A percentile compares a stretch with the other conserved stretches of the same genome.
These are phyloP conservation scores for Saitoella complicata DNA, from an alignment of 805 yeast species.

Conservation along the genomic window DNA sequence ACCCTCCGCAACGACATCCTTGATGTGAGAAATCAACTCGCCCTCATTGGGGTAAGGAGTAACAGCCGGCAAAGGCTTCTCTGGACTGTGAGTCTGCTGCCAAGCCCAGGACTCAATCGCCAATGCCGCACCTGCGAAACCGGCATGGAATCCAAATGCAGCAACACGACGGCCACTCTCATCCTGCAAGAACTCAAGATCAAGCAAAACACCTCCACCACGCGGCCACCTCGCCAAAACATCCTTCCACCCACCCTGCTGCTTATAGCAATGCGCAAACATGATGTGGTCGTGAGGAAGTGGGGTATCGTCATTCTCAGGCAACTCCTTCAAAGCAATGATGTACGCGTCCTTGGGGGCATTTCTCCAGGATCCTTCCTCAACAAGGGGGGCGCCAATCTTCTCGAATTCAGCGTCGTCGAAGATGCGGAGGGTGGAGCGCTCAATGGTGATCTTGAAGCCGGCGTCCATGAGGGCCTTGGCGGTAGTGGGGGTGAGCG, in stretches of 20 bases:
- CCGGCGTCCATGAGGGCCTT: constrained; percentile 74
- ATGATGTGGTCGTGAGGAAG: constrained; percentile 91
- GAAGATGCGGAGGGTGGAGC: constrained; percentile 71
- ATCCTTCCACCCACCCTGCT: constrained; percentile 94
- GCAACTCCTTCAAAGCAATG: constrained; percentile 87
- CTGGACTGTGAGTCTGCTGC: constrained; percentile 43
- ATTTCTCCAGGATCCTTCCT: constrained; percentile 79
- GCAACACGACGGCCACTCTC: constrained; percentile 97
- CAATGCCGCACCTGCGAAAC: constrained; percentile 97
- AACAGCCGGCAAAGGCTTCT: constrained; percentile 61
- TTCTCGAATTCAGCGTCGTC: constrained; percentile 51
- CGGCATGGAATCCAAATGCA: constrained; percentile 97
- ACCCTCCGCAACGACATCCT: constrained; percentile 14
- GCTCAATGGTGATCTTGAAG: constrained; percentile 76
- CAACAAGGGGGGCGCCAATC: constrained; percentile 34
- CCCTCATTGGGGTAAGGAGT: constrained; percentile 69
- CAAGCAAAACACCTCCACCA: constrained; percentile 84
- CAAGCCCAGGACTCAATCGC: constrained; percentile 91
- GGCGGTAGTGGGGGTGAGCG: constrained; percentile 82
- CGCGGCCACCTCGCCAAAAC: constrained; percentile 77
- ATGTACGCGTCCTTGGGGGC: constrained; percentile 88
- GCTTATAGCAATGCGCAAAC: constrained; percentile 96
- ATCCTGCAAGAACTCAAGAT: constrained; percentile 84
- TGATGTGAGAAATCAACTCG: constrained; percentile 54
- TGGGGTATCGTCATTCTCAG: constrained; percentile 80